A percentile compares a stretch with the other conserved stretches of the same genome.
These are phyloP conservation scores for Rhodotorula sp. DNA, from an alignment of 1,284 basidiomycete species.

Conservation along the genomic window DNA sequence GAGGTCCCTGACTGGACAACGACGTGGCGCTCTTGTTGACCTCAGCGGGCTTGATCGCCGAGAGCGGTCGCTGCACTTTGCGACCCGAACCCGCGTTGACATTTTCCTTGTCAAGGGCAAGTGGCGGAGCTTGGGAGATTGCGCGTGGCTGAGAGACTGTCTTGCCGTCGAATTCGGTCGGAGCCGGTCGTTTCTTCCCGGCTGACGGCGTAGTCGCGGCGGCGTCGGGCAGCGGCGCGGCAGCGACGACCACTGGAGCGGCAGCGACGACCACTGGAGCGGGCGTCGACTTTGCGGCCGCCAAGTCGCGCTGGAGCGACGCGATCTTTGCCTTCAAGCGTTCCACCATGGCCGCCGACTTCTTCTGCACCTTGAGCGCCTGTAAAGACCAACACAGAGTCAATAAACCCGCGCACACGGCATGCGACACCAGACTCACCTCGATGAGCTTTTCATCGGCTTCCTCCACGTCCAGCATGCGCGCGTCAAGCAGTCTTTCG, in stretches of 20 bases:
- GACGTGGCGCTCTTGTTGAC: background rate
- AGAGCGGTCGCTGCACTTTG: background rate
- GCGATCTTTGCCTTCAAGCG: slow-evolving; percentile 36
- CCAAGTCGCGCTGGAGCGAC: slow-evolving; percentile 33
- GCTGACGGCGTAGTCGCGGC: slow-evolving; percentile 3
- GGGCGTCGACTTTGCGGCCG: slow-evolving; percentile 18
- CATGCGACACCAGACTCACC: background rate
- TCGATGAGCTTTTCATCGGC: slow-evolving; percentile 39
- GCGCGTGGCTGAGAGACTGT: slow-evolving; percentile 15
- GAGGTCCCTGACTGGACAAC: background rate
- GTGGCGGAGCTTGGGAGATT: slow-evolving; percentile 16
- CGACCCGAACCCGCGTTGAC: background rate
- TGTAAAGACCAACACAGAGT: background rate
- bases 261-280: slow-evolving; percentile 1
- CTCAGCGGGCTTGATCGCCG: background rate
- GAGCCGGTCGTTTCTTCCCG: slow-evolving; percentile 34
- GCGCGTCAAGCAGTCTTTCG: slow-evolving; percentile 21
- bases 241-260: background rate
- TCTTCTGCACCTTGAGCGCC: slow-evolving; percentile 37
- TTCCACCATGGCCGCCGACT: slow-evolving; percentile 25
- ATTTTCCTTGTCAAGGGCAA: slow-evolving; percentile 30
- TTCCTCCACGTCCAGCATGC: slow-evolving; percentile 33
- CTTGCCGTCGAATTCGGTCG: slow-evolving; percentile 27
- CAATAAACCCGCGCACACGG: too few species aligned
- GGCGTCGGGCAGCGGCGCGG: background rate